A percentile compares a stretch with the other conserved stretches of the same genome.
phyloP scores from a whole-genome alignment of 2,329 filamentous ascomycete species.

The Fusarium sp. region DNA sequence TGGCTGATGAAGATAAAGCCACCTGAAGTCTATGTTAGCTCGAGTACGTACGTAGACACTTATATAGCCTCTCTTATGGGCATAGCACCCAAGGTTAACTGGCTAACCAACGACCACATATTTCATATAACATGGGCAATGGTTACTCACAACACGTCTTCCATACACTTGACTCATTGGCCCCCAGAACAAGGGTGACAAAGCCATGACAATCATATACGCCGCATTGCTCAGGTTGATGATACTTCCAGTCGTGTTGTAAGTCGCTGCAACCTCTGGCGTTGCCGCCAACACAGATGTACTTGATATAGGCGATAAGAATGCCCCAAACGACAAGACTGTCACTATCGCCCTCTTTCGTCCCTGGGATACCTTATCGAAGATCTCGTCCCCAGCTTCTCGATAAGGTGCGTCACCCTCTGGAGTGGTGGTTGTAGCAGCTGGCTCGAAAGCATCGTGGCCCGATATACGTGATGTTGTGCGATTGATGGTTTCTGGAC shows the following conservation, averaged over 20 bases:
- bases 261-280: conserved; percentile 77
- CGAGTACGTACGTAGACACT: not conserved
- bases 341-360: conserved; percentile 76
- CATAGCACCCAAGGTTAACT: not conserved
- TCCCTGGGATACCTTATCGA: conserved; percentile 70
- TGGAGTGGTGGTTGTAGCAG: conserved; percentile 5
- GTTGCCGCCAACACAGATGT: conserved; percentile 79
- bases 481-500: conserved; percentile 32
- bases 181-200: conserved; percentile 77
- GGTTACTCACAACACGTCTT: conserved; percentile 63
- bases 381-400: conserved; percentile 64
- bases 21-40: conserved; percentile 38
- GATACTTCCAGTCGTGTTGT: conserved; percentile 72
- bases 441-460: conserved; percentile 46
- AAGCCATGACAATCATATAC: conserved; percentile 80
- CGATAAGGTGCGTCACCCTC: conserved; percentile 31
- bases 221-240: conserved; percentile 81
- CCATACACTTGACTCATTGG: conserved; percentile 76
- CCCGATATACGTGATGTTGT: conserved; percentile 49
- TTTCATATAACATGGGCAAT: not conserved
- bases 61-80: not conserved
- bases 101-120: not conserved
- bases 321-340: conserved; percentile 79
- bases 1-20: conserved; percentile 66
- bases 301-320: conserved; percentile 79